Evolutionary conservation across 1,139 yeast genomes (phyloP).

Genomic region (Diutina ranongensis): DNA sequence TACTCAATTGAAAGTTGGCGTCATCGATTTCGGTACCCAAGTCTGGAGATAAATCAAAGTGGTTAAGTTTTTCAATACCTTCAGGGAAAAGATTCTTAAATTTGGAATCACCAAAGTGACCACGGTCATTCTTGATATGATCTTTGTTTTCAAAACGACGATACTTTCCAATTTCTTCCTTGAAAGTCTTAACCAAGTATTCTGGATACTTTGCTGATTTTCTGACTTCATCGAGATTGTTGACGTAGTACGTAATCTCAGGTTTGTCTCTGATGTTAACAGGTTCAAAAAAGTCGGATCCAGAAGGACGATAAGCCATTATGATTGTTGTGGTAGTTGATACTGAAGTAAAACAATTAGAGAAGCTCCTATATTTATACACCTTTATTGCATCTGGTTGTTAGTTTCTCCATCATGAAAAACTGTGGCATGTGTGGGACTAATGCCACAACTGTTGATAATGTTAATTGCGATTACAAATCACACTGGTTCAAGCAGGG

Average conservation of each 20-base stretch:
- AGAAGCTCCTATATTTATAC: no score
- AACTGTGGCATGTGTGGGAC: not conserved
- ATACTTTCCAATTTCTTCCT: slow-evolving; percentile 1
- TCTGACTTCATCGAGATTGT: not conserved
- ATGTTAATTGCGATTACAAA: not conserved
- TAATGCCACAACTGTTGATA: not conserved
- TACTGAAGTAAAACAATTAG: no score
- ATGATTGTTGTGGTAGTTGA: not conserved
- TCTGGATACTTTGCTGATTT: not conserved
- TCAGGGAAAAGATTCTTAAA: not conserved
- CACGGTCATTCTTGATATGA: not conserved
- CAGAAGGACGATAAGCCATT: not conserved
- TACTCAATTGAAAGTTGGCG: slow-evolving; percentile 3
- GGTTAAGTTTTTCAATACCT: not conserved
- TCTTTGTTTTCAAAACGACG: slow-evolving; percentile 11
- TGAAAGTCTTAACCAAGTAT: not conserved
- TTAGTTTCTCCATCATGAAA: not conserved
- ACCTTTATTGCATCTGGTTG: not conserved
- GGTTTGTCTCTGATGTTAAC: not conserved
- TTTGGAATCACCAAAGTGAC: not conserved
- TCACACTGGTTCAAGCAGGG: no score
- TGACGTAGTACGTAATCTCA: not conserved
- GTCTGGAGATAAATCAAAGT: slow-evolving; percentile 1
- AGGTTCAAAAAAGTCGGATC: not conserved
- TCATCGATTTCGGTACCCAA: slow-evolving; percentile 1